Conservation (phyloP, 1,139 yeast species). For the Nakaseomyces uthaithaninus region DNA sequence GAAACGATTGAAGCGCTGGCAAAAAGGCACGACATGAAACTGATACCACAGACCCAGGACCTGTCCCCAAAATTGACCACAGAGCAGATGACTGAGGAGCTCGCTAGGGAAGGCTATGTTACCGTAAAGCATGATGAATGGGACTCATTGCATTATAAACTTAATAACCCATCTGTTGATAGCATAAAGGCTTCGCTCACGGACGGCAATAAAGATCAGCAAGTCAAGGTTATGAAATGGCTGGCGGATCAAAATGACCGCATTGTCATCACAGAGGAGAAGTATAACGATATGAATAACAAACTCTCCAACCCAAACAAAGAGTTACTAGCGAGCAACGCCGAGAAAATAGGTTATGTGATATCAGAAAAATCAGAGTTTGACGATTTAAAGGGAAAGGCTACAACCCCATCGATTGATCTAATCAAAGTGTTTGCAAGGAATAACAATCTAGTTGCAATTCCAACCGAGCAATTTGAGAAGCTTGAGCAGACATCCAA, state of each 20-base stretch:
- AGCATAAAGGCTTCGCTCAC: neutral
- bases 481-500: neutral
- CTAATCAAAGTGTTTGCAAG: conserved; percentile 1
- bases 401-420: conserved; percentile 1
- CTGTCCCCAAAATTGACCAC: neutral
- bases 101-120: neutral
- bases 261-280: conserved; percentile 7
- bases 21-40: neutral
- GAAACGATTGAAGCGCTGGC: neutral
- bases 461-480: conserved; percentile 4
- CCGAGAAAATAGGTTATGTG: conserved; percentile 7
- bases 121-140: neutral
- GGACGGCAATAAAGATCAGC: conserved; percentile 3
- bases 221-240: conserved; percentile 5
- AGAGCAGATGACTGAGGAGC: neutral
- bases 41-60: conserved; percentile 4
- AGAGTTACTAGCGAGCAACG: conserved; percentile 6
- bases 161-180: neutral
- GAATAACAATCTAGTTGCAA: conserved; percentile 4
- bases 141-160: neutral
- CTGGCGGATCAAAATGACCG: conserved; percentile 11
- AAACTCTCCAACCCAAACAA: conserved; percentile 8
- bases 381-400: conserved; percentile 6
- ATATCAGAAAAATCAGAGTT: conserved; percentile 8
- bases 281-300: conserved; percentile 7